Conservation (phyloP, 768 basidiomycete species). For the Boletus fagicola region DNA sequence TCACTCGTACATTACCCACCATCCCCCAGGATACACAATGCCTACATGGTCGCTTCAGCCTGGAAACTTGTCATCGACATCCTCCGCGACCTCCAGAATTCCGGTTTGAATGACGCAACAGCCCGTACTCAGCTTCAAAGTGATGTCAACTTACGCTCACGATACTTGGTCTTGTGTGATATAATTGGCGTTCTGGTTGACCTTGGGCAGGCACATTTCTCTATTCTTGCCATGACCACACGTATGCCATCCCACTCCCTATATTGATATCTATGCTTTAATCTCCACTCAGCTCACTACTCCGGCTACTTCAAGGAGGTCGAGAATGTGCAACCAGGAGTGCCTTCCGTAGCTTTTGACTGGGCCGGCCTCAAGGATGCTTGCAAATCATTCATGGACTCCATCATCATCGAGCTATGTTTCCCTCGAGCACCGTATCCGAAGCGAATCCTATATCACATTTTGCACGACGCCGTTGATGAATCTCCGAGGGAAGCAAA, state of each 20-base stretch:
- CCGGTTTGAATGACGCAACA: conserved; percentile 52
- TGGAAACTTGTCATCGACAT: conserved; percentile 72
- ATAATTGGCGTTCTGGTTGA: conserved; percentile 59
- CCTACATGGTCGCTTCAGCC: conserved; percentile 77
- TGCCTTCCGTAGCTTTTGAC: conserved; percentile 62
- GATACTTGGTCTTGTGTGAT: conserved; percentile 64
- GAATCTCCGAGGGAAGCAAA: conserved; percentile 73
- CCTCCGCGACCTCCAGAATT: conserved; percentile 52
- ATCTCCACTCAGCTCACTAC: conserved; percentile 56
- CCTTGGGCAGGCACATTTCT: conserved; percentile 62
- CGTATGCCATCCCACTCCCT: conserved; percentile 44
- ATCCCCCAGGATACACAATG: conserved; percentile 67
- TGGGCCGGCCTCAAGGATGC: conserved; percentile 59
- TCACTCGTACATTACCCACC: conserved; percentile 3
- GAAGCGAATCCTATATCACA: conserved; percentile 59
- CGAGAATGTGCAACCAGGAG: conserved; percentile 38
- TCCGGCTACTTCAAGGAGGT: conserved; percentile 62
- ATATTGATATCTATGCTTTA: not conserved
- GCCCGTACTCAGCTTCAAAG: conserved; percentile 53
- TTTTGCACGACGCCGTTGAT: conserved; percentile 68
- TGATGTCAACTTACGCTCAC: conserved; percentile 49
- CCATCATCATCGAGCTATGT: conserved; percentile 78
- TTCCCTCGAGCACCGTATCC: conserved; percentile 71
- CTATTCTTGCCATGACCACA: conserved; percentile 65
- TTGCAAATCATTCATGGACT: conserved; percentile 77